Conservation (phyloP, 176 grass and related monocot species). For the Musa acuminata region DNA sequence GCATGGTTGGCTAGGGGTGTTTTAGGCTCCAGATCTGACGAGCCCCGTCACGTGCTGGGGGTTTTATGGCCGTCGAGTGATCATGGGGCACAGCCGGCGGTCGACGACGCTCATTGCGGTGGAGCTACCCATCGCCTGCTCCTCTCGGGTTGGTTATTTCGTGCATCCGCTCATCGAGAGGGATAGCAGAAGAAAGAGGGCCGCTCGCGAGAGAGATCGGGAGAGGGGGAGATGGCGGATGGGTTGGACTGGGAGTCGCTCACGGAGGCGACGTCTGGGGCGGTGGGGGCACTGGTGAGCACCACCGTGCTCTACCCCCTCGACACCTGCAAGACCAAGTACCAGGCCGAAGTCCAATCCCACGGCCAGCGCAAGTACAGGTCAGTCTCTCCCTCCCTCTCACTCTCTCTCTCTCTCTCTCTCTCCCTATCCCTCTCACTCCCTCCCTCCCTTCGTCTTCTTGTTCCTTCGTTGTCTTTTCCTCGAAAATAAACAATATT, state of each 20-base stretch:
- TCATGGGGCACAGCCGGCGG: too few relatives aligned
- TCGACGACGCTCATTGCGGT: too few relatives aligned
- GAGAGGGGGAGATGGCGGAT: constrained; percentile 9
- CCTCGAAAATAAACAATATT: neutral
- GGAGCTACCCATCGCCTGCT: too few relatives aligned
- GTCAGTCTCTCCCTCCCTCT: neutral
- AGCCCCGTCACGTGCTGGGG: too few relatives aligned
- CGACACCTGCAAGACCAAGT: constrained; percentile 95
- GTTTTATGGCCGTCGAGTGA: too few relatives aligned
- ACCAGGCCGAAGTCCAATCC: constrained; percentile 81
- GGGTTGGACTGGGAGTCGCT: constrained; percentile 84
- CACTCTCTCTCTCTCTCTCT: too few relatives aligned
- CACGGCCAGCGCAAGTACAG: constrained; percentile 72
- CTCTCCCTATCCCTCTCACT: too few relatives aligned
- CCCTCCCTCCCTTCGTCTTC: neutral
- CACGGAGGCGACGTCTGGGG: constrained; percentile 87
- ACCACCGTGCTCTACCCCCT: constrained; percentile 88
- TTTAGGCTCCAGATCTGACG: too few relatives aligned
- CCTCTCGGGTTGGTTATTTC: too few relatives aligned
- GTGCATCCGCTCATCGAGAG: neutral
- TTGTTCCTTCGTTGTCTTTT: neutral
- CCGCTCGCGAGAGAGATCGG: too few relatives aligned
- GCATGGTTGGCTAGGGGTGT: too few relatives aligned
- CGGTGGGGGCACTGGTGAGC: constrained; percentile 76
- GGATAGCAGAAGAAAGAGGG: too few relatives aligned